These are phyloP conservation scores for Microcos paniculata DNA, from an alignment of 345 rosid genomes.

Conservation along the genomic window DNA sequence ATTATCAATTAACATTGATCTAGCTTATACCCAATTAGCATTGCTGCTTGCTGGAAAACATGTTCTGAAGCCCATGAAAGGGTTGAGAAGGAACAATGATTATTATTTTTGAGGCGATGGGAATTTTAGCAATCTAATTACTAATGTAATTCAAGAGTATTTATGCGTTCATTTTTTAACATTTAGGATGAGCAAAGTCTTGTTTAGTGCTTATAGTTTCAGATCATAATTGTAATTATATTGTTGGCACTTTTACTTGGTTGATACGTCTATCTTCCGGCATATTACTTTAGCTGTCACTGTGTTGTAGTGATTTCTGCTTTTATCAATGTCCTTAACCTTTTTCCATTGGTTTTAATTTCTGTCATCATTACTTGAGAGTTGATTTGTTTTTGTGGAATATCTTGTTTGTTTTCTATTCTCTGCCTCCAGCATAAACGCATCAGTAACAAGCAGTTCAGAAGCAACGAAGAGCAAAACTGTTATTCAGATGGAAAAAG, in stretches of 20 bases:
- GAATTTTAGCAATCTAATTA: background rate
- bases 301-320: background rate
- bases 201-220: background rate
- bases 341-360: background rate
- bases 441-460: constrained; percentile 93
- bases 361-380: background rate
- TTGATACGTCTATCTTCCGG: background rate
- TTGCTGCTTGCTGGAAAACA: background rate
- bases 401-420: background rate
- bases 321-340: background rate
- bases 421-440: constrained; percentile 60
- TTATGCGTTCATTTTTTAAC: background rate
- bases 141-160: background rate
- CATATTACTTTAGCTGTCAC: background rate
- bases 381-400: background rate
- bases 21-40: background rate
- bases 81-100: background rate
- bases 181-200: background rate
- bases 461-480: constrained; percentile 89
- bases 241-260: background rate
- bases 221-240: background rate
- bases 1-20: background rate
- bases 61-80: background rate
- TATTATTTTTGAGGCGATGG: background rate
- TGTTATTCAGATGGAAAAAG: constrained; percentile 84